Base-by-base conservation (phyloP, 768 basidiomycete genomes). In the Boletus fagicola region DNA sequence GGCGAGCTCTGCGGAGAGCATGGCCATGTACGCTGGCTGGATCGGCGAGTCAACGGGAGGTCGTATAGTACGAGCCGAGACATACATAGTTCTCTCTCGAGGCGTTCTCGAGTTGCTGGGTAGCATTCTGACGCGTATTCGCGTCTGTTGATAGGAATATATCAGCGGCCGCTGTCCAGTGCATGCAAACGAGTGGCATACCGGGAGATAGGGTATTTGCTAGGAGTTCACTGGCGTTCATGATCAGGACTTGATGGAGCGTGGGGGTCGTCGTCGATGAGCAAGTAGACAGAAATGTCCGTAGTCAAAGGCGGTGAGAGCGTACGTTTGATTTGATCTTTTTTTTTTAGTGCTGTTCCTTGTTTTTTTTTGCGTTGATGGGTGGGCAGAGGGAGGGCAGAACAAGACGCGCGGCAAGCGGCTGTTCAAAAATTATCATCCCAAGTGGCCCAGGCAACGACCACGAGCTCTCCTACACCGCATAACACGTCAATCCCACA, bases 181-280 rank as follows among this genome's bases (percentile, higher is more conserved):
- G 56, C 36, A 54, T 58, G 59, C 6, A 35, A 58, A 62, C 50
- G 60, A 62, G 70, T 65, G 74, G 75, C 85, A 67, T 69, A 94
- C 94, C 91, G 46, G 91, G 80, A 58, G 93, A 95, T 65, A 98
- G 87, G 68, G 95, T 88, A 78, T 96, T 94, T 64, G 89, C 85
- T 69, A 98, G 86, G 59, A 98, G 86, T 74, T 92, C 86, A 56
- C 84, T 87, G 63, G 92, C 92, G 80, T 92, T 92, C 93, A 96
- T 95, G 69, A 76, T 82, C 72, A 73, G 63, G 64, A 51, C 49
- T 61, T 57, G 56, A 61, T 63, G 49, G 59, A 26, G 36, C 54
- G 68, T 63, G 16, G 35, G 13, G 46, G 66, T 70, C 57, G 71
- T 67, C 55, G 62, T 63, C 53, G 65, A 63, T 55, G 62, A 49